Base-by-base conservation (phyloP, 768 basidiomycete species). In the Tylopilus sp. region DNA sequence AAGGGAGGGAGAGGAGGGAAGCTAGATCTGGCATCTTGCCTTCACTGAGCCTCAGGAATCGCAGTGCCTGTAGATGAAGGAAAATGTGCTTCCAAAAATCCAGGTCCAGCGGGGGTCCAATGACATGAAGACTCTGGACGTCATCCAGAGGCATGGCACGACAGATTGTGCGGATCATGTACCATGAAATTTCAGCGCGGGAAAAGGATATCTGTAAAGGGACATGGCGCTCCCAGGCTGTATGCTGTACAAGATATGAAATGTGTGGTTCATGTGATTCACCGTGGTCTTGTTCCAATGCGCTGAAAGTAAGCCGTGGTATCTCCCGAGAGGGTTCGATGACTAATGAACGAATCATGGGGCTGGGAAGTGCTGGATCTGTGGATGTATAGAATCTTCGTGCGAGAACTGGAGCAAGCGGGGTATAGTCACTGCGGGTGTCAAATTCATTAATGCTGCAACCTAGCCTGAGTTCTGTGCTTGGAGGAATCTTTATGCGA, bases 31-130 rank as follows among this genome's bases (percentile, higher is more conserved):
- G 47, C 36, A 49, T 22, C 13, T 5, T 0, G 22, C 40, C 45
- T 0, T 11, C 1, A 11, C 21, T 41, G n/a, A 57, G n/a, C 21
- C 39, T 36, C 33, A 59, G 39, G 40, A 42, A 26, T 17, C 31
- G 45, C 13, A 57, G 4, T 15, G 31, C 44, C 15, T 7, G 50
- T 11, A 57, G 40, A 8, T 11, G 25, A 4, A 30, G 30, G 0
- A 59, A 26, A 1, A 17, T 26, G 0, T 20, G 17, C 15, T 13
- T 47, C 59, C 53, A 61, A 17, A 60, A 47, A 4, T 8, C 8
- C 3, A 25, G 11, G 1, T 18, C 25, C 13, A 1, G 5, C 1
- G 33, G 35, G 18, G 25, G 25, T 1, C 6, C 1, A 6, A 26
- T 0, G 26, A 45, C 10, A 4, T 40, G 40, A 13, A 55, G 30